Evolutionary conservation across 78 protist species (phyloP).

Genomic region (Acrasis kona): DNA sequence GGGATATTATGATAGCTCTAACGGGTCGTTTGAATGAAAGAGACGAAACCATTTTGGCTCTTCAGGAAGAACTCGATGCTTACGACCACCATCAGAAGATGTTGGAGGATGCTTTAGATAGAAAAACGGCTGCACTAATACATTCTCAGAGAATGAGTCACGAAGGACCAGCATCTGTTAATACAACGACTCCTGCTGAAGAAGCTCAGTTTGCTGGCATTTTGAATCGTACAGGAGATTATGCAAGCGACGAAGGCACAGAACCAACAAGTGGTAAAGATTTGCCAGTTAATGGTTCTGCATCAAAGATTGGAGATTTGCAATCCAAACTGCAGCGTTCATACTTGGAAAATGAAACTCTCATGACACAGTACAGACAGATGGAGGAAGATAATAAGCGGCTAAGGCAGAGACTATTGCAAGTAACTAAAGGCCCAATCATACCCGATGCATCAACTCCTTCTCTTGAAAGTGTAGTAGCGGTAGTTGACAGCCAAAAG

Average conservation of each 20-base stretch:
- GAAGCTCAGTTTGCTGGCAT: not conserved
- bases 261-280: not conserved
- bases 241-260: not conserved
- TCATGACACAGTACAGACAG: not conserved
- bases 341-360: too few species aligned
- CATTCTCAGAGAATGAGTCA: not conserved
- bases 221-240: not conserved
- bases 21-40: conserved; percentile 43
- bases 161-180: not conserved
- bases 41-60: conserved; percentile 32
- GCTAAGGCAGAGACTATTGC: not conserved
- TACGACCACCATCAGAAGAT: conserved; percentile 31
- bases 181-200: not conserved
- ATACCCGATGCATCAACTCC: not conserved
- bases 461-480: not conserved
- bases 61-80: conserved; percentile 49
- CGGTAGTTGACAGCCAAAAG: not conserved
- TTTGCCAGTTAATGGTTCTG: not conserved
- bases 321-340: too few species aligned
- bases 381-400: not conserved
- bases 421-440: not conserved
- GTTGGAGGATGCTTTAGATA: conserved; percentile 38
- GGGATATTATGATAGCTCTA: conserved; percentile 57
- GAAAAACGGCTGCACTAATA: conserved; percentile 16
- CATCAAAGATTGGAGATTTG: not conserved